phyloP scores from a whole-genome alignment of 1,284 basidiomycete genomes.

The Heterobasidion parviporum region DNA sequence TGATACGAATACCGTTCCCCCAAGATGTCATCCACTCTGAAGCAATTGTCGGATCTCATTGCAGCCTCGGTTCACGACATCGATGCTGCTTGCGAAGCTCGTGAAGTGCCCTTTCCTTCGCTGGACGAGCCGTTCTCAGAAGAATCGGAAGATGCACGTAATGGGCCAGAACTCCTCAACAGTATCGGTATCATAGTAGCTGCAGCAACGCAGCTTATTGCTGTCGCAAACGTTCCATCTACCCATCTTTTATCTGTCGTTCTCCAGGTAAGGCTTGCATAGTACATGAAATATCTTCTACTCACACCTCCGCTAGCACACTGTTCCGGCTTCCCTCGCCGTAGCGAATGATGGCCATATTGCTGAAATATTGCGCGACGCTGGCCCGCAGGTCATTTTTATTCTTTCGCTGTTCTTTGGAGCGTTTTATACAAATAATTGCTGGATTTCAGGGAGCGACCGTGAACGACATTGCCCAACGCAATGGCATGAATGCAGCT shows the following conservation, averaged over 20 bases:
- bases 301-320: not conserved
- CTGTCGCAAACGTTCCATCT: too few relatives aligned
- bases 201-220: not conserved
- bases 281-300: not conserved
- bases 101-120: constrained; percentile 5
- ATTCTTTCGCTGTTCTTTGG: not conserved
- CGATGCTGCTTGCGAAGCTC: too few relatives aligned
- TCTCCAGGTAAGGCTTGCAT: not conserved
- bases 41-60: too few relatives aligned
- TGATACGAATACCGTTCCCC: too few relatives aligned
- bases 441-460: constrained; percentile 11
- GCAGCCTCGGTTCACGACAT: too few relatives aligned
- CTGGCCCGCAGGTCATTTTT: not conserved
- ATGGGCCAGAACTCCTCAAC: constrained; percentile 5
- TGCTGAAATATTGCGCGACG: not conserved
- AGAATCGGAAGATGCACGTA: constrained; percentile 10
- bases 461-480: constrained; percentile 15
- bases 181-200: not conserved
- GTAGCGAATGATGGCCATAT: not conserved
- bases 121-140: constrained; percentile 8
- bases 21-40: too few relatives aligned
- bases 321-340: not conserved
- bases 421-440: not conserved
- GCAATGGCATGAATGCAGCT: constrained; percentile 8
- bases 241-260: not conserved